Evolutionary conservation across 2,329 filamentous ascomycete species (phyloP), one percentile per base, ranked within the genome.

Genomic region (Ascochyta clinopodiicola): DNA sequence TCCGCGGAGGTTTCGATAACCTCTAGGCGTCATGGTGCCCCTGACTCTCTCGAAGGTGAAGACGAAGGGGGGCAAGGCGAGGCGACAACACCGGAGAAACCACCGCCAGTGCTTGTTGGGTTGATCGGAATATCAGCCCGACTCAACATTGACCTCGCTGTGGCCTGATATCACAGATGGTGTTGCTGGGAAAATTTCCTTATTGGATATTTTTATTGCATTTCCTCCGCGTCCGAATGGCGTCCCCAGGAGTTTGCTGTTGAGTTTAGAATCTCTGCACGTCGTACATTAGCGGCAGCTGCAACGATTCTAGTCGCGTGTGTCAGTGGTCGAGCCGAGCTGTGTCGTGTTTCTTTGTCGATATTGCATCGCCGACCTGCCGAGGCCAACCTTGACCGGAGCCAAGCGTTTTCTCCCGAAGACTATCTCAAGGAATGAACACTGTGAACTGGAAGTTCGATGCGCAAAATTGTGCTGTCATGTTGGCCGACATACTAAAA

Each of bases 221-320:
- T 44, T 56, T 32, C 40, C 37, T 47, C 36, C 25, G 36, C 29
- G 19, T 45, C 42, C 44, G 44, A 21, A 35, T 49, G 45, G 51
- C 40, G 43, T 29, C 31, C 22, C 43, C 43, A 50, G 37, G 25
- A 42, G 51, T 42, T 43, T 8, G 31, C 27, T 40, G 52, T 42
- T 50, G 31, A 27, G 34, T 55, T 50, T 8, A 17, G 24, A 45
- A 45, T 40, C 39, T 42, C 42, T 40, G 46, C 21, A 37, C 8
- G 36, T 37, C 22, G 37, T 25, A 37, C 31, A 38, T 38, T 51
- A 51, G 46, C 46, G 46, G 50, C 52, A 56, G 52, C 40, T 56
- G 52, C 24, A 36, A 45, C 24, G 36, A 44, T 48, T 49, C 32
- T 48, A 48, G 44, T 48, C 34, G 32, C 42, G 35, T 51, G 45